phyloP scores from a whole-genome alignment of 306 rosid genomes.

The Malus sylvestris region DNA sequence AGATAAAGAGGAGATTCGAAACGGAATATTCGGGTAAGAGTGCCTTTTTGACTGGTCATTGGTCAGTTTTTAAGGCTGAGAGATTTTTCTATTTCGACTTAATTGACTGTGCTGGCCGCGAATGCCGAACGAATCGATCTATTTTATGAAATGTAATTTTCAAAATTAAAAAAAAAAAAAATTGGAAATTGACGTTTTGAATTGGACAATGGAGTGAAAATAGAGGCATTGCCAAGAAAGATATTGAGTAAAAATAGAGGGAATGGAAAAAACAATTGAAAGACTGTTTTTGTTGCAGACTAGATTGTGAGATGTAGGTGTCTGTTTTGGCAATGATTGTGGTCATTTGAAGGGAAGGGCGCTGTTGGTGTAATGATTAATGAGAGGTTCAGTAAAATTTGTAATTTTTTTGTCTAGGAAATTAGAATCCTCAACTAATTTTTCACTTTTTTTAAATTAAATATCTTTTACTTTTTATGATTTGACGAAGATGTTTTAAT shows the following conservation, averaged over 20 bases:
- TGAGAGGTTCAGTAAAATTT: background rate
- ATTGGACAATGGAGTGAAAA: background rate
- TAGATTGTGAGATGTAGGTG: background rate
- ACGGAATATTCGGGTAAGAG: conserved; percentile 22
- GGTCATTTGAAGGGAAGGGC: background rate
- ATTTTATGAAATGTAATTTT: background rate
- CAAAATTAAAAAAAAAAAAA: background rate
- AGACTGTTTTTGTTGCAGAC: background rate
- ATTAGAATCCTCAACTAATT: too few relatives aligned
- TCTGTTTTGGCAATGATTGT: background rate
- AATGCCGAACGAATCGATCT: conserved; percentile 9
- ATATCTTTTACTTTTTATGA: too few relatives aligned
- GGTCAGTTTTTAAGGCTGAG: conserved; percentile 5
- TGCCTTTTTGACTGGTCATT: conserved; percentile 25
- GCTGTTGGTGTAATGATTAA: background rate
- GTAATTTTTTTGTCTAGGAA: too few relatives aligned
- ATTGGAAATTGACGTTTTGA: background rate
- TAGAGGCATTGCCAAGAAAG: background rate
- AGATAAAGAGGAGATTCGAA: background rate
- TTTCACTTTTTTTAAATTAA: too few relatives aligned
- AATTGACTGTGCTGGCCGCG: background rate
- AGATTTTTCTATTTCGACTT: background rate
- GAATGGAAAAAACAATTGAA: background rate
- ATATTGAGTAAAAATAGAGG: background rate
- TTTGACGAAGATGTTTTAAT: too few relatives aligned